Conservation (phyloP, 306 rosid species). For the Gastrolobium villosum region DNA sequence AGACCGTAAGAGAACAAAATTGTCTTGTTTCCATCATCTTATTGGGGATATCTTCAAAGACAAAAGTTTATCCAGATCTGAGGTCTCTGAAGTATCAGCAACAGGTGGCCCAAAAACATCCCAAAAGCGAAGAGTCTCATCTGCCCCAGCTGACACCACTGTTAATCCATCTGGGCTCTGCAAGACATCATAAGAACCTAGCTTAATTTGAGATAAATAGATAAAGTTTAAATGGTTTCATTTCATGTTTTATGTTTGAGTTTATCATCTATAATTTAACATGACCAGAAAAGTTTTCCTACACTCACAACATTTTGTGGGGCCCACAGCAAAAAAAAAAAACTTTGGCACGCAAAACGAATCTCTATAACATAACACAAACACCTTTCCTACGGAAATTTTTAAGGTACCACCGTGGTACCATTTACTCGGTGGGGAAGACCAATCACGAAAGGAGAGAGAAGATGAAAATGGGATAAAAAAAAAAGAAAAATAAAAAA, state of each 20-base stretch:
- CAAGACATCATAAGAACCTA: constrained; percentile 32
- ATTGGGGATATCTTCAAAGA: constrained; percentile 66
- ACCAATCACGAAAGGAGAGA: no score
- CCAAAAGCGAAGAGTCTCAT: constrained; percentile 82
- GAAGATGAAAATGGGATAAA: no score
- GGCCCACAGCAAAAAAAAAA: no score
- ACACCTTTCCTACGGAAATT: no score
- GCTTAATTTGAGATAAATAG: background rate
- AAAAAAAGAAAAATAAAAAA: no score
- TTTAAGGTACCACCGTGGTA: no score
- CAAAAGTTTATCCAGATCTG: constrained; percentile 62
- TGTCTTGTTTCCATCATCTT: constrained; percentile 58
- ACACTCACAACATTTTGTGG: no score
- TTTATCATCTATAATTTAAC: no score
- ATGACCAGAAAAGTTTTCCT: no score
- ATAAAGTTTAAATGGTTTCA: background rate
- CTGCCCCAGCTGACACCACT: constrained; percentile 79
- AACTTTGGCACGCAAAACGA: no score
- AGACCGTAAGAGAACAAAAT: background rate
- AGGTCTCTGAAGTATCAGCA: constrained; percentile 38
- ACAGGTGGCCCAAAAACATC: constrained; percentile 73
- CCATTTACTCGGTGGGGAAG: no score
- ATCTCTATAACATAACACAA: no score
- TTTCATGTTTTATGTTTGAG: background rate
- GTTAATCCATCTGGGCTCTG: constrained; percentile 89